Base-by-base conservation (phyloP, 78 protist genomes). In the Thecamonas trahens region DNA sequence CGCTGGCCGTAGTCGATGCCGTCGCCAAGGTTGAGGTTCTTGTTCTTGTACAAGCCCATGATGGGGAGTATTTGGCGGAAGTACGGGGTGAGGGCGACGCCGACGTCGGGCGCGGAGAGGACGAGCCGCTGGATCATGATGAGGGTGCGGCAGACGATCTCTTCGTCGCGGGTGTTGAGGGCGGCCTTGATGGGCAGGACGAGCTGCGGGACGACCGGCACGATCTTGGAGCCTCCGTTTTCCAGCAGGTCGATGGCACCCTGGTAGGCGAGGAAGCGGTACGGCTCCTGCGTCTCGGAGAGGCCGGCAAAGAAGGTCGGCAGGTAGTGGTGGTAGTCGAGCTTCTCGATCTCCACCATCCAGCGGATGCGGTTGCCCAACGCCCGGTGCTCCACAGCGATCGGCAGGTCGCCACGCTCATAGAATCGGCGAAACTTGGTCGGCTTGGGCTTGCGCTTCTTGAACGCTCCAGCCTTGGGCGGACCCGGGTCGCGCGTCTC, bases 271-370 rank as follows among this genome's bases (percentile, higher is more conserved):
- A 94, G 74, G 74, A 94, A 88, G 26, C 70, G 50, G 76, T 90
- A 91, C 11, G 97, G 97, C 59, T 94, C 88, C 40, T 78, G 63
- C 61, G 61, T 63, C 55, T 94, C 97, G 17, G 95, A 64, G 13
- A 94, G 79, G 5, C 97, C 97, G 52, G 88, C 95, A 49, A 94
- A 90, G 80, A 94, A 94, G 61, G 90, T 82, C 26, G 97, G 97
- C 9, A 94, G 82, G 77, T 81, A 94, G 86, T 94, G 97, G 67
- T 87, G 89, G 66, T 83, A 88, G 72, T 94, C 95, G 35, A 94
- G 83, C 86, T 90, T 83, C 45, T 88, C 91, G 18, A 84, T 67
- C 45, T 80, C 85, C 50, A 82, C 79, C 66, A 87, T 86, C 97
- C 97, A 93, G 29, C 74, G 71, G 44, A 89, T 71, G 26, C 55